Evolutionary conservation across 257 asterid species (phyloP), one percentile per base, ranked within the genome.

Genomic region (Mitragyna speciosa): DNA sequence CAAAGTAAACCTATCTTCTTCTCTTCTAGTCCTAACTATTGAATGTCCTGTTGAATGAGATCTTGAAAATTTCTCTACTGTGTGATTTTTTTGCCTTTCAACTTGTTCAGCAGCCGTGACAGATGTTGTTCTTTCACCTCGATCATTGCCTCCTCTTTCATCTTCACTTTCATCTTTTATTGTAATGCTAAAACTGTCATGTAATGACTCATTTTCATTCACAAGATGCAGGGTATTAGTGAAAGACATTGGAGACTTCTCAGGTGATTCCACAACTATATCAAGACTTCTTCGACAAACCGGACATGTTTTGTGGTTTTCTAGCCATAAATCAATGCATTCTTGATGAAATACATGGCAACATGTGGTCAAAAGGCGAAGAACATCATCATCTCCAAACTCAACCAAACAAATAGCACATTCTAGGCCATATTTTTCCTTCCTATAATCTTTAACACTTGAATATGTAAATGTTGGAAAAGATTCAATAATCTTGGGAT

Each of bases 31-130:
- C 72, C 73, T 82, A 33, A 74, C 78, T 71, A 93, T 82, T 0
- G 99, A 95, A 82, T 93, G 99, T 52, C 99, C 99, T 0, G 99
- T 95, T 0, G 99, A 90, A 70, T 93, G 89, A 28, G 96, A 95
- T 76, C 93, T 91, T 0, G 87, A 58, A 78, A 89, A 91, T 63
- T 85, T 88, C 12, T 72, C 85, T 20, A 70, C 72, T 78, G 41
- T 68, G n/a, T 17, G 5, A 28, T 28, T 52, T 24, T 30, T 39
- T 15, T 17, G 75, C 20, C 79, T 65, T 68, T 73, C 79, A 22
- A 26, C 56, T 59, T 49, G 65, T 22, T 14, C 73, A 17, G 65
- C 84, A 26, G 16, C 73, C 17, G 49, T 56, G 0, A 64, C 59
- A 66, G 79, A 36, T 11, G 54, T 43, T 12, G 33, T 41, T 69